These are phyloP conservation scores for Alternaria postmessia DNA, from an alignment of 2,329 filamentous ascomycete genomes.

Conservation along the genomic window DNA sequence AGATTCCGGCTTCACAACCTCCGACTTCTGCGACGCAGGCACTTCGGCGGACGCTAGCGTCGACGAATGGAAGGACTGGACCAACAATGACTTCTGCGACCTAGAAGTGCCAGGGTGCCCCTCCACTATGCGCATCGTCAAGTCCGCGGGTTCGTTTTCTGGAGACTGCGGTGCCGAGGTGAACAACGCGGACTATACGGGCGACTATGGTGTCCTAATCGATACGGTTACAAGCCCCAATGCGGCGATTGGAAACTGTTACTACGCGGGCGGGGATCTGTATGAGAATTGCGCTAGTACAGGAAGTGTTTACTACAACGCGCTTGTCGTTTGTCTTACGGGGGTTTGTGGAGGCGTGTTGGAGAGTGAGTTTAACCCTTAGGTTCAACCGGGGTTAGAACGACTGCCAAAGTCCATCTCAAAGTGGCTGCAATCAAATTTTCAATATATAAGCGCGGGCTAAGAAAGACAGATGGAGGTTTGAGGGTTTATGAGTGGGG, in stretches of 20 bases:
- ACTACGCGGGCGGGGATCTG: neutral
- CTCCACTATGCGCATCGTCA: neutral
- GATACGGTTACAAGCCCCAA: neutral
- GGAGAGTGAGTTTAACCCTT: neutral
- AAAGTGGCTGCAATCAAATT: neutral
- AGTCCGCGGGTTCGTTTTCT: neutral
- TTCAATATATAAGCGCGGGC: fast-evolving
- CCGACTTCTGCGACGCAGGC: neutral
- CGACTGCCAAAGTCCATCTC: neutral
- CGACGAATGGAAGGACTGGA: neutral
- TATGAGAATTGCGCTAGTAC: neutral
- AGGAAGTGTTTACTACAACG: neutral
- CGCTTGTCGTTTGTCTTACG: neutral
- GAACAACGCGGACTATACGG: neutral
- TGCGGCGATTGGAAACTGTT: neutral
- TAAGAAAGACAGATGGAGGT: neutral
- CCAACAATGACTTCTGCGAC: neutral
- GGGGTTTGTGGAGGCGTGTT: neutral
- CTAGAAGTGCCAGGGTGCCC: neutral
- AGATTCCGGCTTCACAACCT: neutral
- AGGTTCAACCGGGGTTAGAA: neutral
- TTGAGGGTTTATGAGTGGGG: neutral
- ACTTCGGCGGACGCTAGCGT: neutral
- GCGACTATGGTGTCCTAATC: no score
- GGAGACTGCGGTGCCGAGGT: neutral